phyloP scores from a whole-genome alignment of 73 alveolate species.

The Uronychia setigera region DNA sequence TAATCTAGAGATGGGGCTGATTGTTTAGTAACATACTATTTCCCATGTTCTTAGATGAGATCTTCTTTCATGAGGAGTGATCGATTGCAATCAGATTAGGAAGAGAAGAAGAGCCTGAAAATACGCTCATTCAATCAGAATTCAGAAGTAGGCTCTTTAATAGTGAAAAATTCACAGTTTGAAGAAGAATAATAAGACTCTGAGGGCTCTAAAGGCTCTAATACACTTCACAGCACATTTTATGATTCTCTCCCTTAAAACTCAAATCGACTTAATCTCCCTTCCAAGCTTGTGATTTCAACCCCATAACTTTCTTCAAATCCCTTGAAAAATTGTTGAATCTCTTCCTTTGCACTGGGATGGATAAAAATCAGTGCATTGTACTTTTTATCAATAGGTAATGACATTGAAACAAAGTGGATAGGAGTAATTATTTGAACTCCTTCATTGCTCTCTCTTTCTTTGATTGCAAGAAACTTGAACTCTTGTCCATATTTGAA shows the following conservation, averaged over 20 bases:
- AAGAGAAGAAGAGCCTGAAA: conserved; percentile 5
- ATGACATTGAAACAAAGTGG: not conserved
- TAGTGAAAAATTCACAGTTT: not conserved
- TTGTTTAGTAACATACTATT: not conserved
- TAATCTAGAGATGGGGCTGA: not conserved
- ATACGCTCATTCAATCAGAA: conserved; percentile 63
- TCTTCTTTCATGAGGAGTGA: not conserved
- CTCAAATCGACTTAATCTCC: conserved; percentile 8
- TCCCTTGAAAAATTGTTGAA: not conserved
- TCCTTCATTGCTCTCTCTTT: no score
- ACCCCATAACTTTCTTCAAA: not conserved
- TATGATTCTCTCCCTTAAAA: conserved; percentile 9
- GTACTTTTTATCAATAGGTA: not conserved
- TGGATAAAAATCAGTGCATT: not conserved
- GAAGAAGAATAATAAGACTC: not conserved
- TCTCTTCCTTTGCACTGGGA: not conserved
- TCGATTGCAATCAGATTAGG: not conserved
- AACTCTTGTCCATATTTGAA: no score
- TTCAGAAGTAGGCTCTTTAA: conserved; percentile 13
- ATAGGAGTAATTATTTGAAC: not conserved
- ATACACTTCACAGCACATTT: conserved; percentile 26
- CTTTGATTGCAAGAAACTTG: no score
- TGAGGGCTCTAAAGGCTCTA: conserved; percentile 26
- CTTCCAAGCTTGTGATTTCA: not conserved
- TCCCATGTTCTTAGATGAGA: not conserved